Conservation (phyloP, 1,284 basidiomycete species). For the Clitocybe nebularis region DNA sequence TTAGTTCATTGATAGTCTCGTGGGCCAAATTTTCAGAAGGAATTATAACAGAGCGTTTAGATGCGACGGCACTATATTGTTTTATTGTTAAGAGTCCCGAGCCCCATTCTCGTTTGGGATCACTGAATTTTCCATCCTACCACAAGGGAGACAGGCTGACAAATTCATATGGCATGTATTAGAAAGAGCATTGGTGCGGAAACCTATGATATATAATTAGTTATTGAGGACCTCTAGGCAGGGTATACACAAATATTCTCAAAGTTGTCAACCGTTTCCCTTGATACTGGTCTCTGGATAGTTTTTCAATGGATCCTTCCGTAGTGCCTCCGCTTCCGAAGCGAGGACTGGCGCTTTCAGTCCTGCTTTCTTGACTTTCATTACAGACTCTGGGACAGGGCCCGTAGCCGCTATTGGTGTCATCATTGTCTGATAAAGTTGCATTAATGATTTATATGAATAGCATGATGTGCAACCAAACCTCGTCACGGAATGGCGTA, state of each 20-base stretch:
- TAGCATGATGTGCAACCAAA: conserved; percentile 27
- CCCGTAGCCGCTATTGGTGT: conserved; percentile 21
- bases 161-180: too few species aligned
- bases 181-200: too few species aligned
- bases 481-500: conserved; percentile 66
- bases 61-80: too few species aligned
- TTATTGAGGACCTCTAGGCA: too few species aligned
- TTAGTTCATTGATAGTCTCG: too few species aligned
- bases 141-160: too few species aligned
- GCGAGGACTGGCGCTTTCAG: conserved; percentile 36
- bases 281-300: conserved; percentile 32
- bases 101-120: too few species aligned
- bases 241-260: background rate
- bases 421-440: conserved; percentile 8
- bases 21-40: too few species aligned
- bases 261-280: conserved; percentile 12
- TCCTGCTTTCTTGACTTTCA: conserved; percentile 52
- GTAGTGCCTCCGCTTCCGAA: conserved; percentile 69
- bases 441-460: conserved; percentile 2
- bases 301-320: conserved; percentile 77
- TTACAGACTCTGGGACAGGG: conserved; percentile 46
- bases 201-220: too few species aligned
- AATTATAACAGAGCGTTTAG: too few species aligned
- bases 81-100: too few species aligned
- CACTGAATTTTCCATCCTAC: too few species aligned